Evolutionary conservation across 495 filamentous ascomycete genomes (phyloP), one percentile per base, ranked within the genome.

Genomic region (Jackrogersella multiformis): DNA sequence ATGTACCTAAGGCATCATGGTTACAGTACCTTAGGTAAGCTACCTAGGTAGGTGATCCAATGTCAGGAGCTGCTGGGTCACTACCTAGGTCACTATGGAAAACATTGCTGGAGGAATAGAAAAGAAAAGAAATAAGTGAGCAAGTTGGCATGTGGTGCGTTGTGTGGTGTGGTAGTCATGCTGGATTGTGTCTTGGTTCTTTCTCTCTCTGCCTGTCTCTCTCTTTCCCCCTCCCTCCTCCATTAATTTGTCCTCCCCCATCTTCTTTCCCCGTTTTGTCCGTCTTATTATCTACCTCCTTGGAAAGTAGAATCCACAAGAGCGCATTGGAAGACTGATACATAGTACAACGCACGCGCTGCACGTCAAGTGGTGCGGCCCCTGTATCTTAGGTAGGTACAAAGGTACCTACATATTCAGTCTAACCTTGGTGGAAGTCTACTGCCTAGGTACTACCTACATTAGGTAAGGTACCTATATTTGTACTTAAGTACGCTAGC

Each of bases 111-210:
- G n/a, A n/a, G n/a, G n/a, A n/a, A n/a, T n/a, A n/a, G n/a, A n/a
- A n/a, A n/a, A n/a, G n/a, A n/a, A 56, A 56, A 42, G 28, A 57
- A 53, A 54, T 35, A 49, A 52, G 55, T 21, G 52, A 48, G 36
- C 6, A 39, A 52, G 48, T 56, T n/a, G 61, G 61, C 61, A 70
- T 65, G 67, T 70, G 67, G 67, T 70, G 34, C 30, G 61, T 56
- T 65, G 61, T 56, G 44, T 65, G 61, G 55, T 64, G 56, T 69
- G 66, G 66, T 69, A 46, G 54, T 54, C 48, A 28, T 65, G 59
- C 41, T 41, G 49, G 49, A 18, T 41, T 61, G 48, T 51, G 32
- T 44, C 9, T 54, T 62, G 24, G 46, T n/a, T 53, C 26, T 44
- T 35, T 42, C 32, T 30, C 35, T 62, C 5, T 34, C 16, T 39